Conservation (phyloP, 768 basidiomycete genomes). For the Auricularia heimuer region DNA sequence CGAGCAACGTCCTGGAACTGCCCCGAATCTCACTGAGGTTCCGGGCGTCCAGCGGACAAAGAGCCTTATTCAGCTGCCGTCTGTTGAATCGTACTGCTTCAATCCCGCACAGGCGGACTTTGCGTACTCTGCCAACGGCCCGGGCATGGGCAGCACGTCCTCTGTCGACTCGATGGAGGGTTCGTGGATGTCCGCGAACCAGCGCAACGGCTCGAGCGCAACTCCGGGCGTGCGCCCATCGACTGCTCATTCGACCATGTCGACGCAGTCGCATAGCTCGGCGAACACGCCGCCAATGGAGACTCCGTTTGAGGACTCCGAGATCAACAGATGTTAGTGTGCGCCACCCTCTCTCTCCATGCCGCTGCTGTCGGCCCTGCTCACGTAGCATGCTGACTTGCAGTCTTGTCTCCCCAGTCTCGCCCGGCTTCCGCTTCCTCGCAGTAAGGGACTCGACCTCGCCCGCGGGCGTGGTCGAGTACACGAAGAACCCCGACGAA, state of each 20-base stretch:
- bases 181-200: constrained; percentile 1
- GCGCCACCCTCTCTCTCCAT: neutral
- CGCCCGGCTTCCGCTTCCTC: constrained; percentile 12
- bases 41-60: constrained; percentile 58
- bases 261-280: constrained; percentile 64
- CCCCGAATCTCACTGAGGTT: constrained; percentile 33
- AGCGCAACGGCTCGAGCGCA: neutral
- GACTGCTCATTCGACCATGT: constrained; percentile 68
- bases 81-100: constrained; percentile 59
- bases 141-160: constrained; percentile 16
- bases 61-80: constrained; percentile 76
- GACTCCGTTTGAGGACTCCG: constrained; percentile 35
- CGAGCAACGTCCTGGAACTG: constrained; percentile 24
- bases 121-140: constrained; percentile 55
- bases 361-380: constrained; percentile 5
- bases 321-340: constrained; percentile 77
- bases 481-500: constrained; percentile 2
- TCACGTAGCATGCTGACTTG: constrained; percentile 8
- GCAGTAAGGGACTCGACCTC: constrained; percentile 4
- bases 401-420: constrained; percentile 9
- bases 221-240: constrained; percentile 49
- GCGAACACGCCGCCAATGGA: constrained; percentile 66
- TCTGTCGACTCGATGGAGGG: constrained; percentile 6
- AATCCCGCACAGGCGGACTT: constrained; percentile 65
- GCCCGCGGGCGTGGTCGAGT: neutral